Evolutionary conservation across 2,329 filamentous ascomycete species (phyloP).

Genomic region (Plenodomus tracheiphilus): DNA sequence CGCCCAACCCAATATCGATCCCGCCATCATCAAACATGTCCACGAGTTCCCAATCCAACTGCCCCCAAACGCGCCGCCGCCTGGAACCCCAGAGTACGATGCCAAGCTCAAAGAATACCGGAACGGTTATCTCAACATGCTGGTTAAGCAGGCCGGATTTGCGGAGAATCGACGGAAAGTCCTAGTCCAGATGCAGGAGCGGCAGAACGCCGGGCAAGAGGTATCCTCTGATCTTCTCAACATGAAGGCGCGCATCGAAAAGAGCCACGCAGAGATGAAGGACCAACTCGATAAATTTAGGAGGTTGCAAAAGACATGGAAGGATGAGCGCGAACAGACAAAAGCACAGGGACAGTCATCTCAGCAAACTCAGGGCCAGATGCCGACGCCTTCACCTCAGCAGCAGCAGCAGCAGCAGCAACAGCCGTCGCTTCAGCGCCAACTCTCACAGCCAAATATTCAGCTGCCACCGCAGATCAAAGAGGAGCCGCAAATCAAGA

Average conservation of each 20-base stretch:
- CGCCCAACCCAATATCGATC: constrained; percentile 22
- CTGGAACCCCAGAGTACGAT: constrained; percentile 43
- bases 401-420: constrained; percentile 32
- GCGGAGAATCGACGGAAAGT: constrained; percentile 31
- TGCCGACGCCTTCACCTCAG: constrained; percentile 26
- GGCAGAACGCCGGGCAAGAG: constrained; percentile 37
- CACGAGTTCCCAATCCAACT: constrained; percentile 39
- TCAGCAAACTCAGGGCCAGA: constrained; percentile 23
- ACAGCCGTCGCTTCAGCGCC: constrained; percentile 24
- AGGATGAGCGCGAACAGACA: constrained; percentile 36
- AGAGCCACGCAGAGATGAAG: constrained; percentile 34
- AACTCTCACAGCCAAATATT: constrained; percentile 33
- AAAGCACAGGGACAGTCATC: constrained; percentile 36
- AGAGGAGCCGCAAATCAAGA: constrained; percentile 41
- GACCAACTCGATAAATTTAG: constrained; percentile 42
- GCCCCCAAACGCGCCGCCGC: constrained; percentile 29
- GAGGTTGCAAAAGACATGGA: constrained; percentile 38
- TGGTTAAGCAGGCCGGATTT: constrained; percentile 37
- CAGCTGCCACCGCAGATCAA: constrained; percentile 33
- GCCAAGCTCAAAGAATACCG: constrained; percentile 41
- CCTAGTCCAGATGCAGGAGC: constrained; percentile 33
- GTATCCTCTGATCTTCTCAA: constrained; percentile 33
- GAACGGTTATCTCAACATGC: constrained; percentile 39
- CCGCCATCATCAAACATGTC: constrained; percentile 44
- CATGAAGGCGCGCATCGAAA: constrained; percentile 33